Conservation (phyloP, 1,284 basidiomycete genomes). For the Rhizopogon parksii region DNA sequence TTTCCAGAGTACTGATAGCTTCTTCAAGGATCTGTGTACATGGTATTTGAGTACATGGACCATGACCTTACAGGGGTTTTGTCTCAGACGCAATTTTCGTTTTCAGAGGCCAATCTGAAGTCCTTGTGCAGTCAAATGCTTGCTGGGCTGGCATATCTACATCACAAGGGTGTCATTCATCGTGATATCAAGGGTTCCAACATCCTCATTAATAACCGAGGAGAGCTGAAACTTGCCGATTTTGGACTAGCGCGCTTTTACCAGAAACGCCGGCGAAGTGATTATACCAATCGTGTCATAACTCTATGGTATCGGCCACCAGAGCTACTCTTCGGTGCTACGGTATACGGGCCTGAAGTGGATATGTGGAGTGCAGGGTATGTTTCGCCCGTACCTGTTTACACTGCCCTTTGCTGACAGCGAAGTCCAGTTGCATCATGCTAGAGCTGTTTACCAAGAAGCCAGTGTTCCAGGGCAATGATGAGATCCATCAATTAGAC, state of each 20-base stretch:
- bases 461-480: constrained; percentile 92
- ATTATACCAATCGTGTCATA: constrained; percentile 98
- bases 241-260: constrained; percentile 98
- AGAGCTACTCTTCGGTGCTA: constrained; percentile 92
- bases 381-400: constrained; percentile 20
- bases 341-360: constrained; percentile 96
- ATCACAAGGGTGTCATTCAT: constrained; percentile 93
- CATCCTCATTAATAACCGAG: constrained; percentile 89
- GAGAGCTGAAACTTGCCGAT: constrained; percentile 93
- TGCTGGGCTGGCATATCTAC: constrained; percentile 87
- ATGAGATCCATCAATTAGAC: constrained; percentile 96
- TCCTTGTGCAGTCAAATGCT: constrained; percentile 95
- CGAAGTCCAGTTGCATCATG: constrained; percentile 81
- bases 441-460: constrained; percentile 94
- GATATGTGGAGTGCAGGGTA: constrained; percentile 99
- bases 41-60: constrained; percentile 99
- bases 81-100: constrained; percentile 82
- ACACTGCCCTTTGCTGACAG: constrained; percentile 3
- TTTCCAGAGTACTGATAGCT: constrained; percentile 9
- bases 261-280: constrained; percentile 80
- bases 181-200: constrained; percentile 99
- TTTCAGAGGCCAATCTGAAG: constrained; percentile 86
- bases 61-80: constrained; percentile 96
- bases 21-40: constrained; percentile 82
- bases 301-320: constrained; percentile 99